phyloP scores from a whole-genome alignment of 257 asterid genomes.

The Coffea canephora region DNA sequence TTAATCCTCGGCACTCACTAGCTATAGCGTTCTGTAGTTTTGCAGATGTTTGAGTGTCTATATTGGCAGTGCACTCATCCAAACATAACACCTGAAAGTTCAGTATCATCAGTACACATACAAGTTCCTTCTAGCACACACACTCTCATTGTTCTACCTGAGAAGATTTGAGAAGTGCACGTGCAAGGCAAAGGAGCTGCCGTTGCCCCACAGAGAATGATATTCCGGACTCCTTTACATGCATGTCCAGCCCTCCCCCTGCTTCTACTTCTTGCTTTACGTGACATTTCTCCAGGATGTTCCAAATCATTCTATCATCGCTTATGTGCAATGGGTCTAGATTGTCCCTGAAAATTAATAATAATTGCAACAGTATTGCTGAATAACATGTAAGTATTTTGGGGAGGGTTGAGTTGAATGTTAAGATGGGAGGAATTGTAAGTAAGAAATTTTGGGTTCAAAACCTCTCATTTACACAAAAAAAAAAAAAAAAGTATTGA shows the following conservation, averaged over 20 bases:
- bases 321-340: constrained; percentile 61
- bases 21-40: constrained; percentile 68
- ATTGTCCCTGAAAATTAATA: constrained; percentile 54
- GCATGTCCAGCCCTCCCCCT: constrained; percentile 73
- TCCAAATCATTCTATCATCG: constrained; percentile 66
- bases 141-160: constrained; percentile 36
- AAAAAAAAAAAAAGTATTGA: too few species aligned
- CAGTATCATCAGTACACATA: not conserved
- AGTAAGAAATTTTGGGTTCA: too few species aligned
- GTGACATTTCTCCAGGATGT: constrained; percentile 66
- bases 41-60: constrained; percentile 79
- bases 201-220: constrained; percentile 94
- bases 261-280: constrained; percentile 80
- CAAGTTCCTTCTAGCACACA: not conserved
- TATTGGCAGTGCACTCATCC: constrained; percentile 90
- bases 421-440: too few species aligned
- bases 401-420: too few species aligned
- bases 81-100: constrained; percentile 68
- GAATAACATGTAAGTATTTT: not conserved
- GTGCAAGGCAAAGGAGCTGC: constrained; percentile 95
- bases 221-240: constrained; percentile 74
- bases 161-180: constrained; percentile 79
- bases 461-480: too few species aligned
- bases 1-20: constrained; percentile 52
- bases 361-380: constrained; percentile 5